These are phyloP conservation scores for Escovopsis sp. DNA, from an alignment of 2,329 filamentous ascomycete genomes.

Conservation along the genomic window DNA sequence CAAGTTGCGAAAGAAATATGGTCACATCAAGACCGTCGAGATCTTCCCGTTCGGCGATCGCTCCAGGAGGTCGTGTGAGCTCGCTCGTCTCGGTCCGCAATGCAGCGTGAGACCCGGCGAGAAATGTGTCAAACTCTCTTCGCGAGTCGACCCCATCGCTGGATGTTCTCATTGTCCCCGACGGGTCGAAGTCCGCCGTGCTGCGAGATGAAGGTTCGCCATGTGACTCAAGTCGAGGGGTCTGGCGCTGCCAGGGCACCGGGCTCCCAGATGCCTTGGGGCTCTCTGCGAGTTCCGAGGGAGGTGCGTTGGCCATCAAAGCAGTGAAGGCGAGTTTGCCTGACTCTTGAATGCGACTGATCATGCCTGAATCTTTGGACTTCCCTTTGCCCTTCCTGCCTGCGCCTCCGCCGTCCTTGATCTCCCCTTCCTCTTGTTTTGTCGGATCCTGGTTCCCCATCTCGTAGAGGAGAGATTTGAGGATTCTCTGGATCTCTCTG, in stretches of 20 bases:
- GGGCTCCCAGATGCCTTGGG: background rate
- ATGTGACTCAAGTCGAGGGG: background rate
- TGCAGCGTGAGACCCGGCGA: background rate
- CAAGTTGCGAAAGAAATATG: slow-evolving; percentile 19
- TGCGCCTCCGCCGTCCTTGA: background rate
- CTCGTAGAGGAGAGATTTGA: too few relatives aligned
- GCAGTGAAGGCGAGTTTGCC: slow-evolving; percentile 14
- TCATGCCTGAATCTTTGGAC: slow-evolving; percentile 6
- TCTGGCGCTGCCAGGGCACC: background rate
- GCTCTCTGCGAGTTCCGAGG: background rate
- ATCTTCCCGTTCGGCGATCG: slow-evolving; percentile 19
- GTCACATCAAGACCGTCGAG: slow-evolving; percentile 19
- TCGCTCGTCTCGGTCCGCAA: slow-evolving; percentile 7
- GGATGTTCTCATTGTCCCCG: background rate
- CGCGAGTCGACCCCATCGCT: background rate
- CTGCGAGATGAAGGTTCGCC: background rate
- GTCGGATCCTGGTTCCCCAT: background rate
- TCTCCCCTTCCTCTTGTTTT: background rate
- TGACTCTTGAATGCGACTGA: slow-evolving; percentile 15
- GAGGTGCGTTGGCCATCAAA: slow-evolving; percentile 7
- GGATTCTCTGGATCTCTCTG: too few relatives aligned
- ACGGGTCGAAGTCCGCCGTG: background rate
- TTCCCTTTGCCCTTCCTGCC: slow-evolving; percentile 7
- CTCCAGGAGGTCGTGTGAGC: slow-evolving; percentile 1
- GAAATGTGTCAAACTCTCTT: slow-evolving; percentile 2